These are phyloP conservation scores for Fusarium liriodendri DNA, from an alignment of 2,329 filamentous ascomycete species.

Conservation along the genomic window DNA sequence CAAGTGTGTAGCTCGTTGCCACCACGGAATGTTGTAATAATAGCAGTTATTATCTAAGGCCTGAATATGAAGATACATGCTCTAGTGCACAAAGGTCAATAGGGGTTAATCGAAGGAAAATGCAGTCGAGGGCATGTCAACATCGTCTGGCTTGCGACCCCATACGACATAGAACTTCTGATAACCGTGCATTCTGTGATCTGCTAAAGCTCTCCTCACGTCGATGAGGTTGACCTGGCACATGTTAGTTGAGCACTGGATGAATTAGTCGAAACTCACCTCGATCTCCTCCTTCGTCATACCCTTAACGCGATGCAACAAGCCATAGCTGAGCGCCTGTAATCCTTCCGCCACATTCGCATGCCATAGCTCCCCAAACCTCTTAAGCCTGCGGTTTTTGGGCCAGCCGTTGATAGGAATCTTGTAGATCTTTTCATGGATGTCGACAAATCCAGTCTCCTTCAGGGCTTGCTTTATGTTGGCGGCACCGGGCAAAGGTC, in stretches of 20 bases:
- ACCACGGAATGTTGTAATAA: neutral
- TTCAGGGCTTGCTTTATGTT: slow-evolving; percentile 2
- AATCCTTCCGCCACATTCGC: slow-evolving; percentile 1
- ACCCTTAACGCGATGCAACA: slow-evolving; percentile 3
- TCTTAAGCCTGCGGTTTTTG: slow-evolving; percentile 15
- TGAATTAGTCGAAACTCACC: neutral
- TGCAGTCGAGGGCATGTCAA: neutral
- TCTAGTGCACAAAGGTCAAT: neutral
- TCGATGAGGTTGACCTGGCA: slow-evolving; percentile 10
- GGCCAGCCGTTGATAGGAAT: slow-evolving; percentile 12
- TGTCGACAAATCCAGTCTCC: slow-evolving; percentile 3
- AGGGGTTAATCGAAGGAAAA: neutral
- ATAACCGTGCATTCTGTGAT: slow-evolving; percentile 10
- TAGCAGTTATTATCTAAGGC: neutral
- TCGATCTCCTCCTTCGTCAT: slow-evolving; percentile 11
- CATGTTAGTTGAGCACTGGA: neutral
- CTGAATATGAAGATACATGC: neutral
- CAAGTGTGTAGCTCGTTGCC: neutral
- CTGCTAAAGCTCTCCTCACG: slow-evolving; percentile 5
- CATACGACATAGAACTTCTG: slow-evolving; percentile 10
- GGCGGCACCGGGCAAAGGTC: neutral
- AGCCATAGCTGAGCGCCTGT: slow-evolving; percentile 7
- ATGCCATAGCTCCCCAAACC: slow-evolving; percentile 7
- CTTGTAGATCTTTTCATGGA: slow-evolving; percentile 12
- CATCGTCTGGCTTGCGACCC: slow-evolving; percentile 4